A percentile compares a stretch with the other conserved stretches of the same genome.
Evolutionary conservation across 2,329 filamentous ascomycete species (phyloP).

Genomic region (Macrophomina tecta): DNA sequence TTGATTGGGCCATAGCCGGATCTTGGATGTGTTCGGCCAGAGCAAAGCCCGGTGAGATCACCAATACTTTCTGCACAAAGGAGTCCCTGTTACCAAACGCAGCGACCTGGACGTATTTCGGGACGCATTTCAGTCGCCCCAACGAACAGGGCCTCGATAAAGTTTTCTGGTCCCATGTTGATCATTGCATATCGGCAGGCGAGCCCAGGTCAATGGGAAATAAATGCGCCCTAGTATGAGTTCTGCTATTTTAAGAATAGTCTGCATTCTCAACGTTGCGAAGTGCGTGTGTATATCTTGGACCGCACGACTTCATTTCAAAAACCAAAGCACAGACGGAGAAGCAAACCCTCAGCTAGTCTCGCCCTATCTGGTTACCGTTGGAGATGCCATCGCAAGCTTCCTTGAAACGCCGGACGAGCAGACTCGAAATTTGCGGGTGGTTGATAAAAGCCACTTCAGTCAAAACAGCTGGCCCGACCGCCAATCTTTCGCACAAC

Average conservation of each 20-base stretch:
- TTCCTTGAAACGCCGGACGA: slow-evolving; percentile 34
- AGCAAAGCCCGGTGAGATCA: not conserved
- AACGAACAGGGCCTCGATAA: no score
- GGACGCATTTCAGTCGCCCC: not conserved
- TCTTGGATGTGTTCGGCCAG: not conserved
- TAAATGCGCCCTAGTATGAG: not conserved
- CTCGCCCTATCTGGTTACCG: slow-evolving; percentile 30
- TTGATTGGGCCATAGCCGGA: not conserved
- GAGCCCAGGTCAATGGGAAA: not conserved
- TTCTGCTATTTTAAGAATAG: not conserved
- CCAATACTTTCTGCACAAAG: not conserved
- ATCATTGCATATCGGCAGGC: not conserved
- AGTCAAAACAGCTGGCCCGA: not conserved
- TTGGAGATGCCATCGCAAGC: slow-evolving; percentile 37
- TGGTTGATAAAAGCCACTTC: not conserved
- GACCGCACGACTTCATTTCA: slow-evolving; percentile 1
- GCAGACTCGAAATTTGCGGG: slow-evolving; percentile 24
- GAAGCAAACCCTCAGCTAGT: not conserved
- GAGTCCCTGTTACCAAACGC: not conserved
- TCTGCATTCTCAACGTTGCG: not conserved
- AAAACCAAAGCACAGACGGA: no score
- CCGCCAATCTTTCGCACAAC: no score
- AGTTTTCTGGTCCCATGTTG: not conserved
- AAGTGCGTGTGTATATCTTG: not conserved
- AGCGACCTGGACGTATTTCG: not conserved